Percentiles rank a stretch among this genome's conserved stretches.
Evolutionary conservation across 208 protist species (phyloP).

Genomic region (Leptomonas pyrrhocoris): DNA sequence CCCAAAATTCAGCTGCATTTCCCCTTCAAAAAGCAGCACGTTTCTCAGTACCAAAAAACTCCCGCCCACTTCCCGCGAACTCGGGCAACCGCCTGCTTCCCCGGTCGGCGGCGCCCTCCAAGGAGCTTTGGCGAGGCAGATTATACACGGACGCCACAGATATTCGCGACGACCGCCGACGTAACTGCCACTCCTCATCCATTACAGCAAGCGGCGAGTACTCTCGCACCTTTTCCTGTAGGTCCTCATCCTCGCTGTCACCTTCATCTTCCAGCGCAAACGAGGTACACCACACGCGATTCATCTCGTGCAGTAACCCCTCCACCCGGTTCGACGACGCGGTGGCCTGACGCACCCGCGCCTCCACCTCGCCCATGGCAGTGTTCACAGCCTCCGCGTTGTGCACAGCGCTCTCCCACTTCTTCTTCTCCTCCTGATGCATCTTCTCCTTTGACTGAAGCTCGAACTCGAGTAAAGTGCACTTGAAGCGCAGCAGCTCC

Average conservation of each 20-base stretch:
- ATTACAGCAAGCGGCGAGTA: not conserved
- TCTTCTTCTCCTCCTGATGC: slow-evolving; percentile 12
- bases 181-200: not conserved
- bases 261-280: slow-evolving; percentile 15
- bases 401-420: slow-evolving; percentile 17
- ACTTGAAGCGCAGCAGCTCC: slow-evolving; percentile 22
- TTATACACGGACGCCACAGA: not conserved
- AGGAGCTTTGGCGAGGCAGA: not conserved
- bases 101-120: not conserved
- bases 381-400: slow-evolving; percentile 8
- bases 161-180: not conserved
- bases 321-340: slow-evolving; percentile 14
- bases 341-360: slow-evolving; percentile 13
- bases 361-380: slow-evolving; percentile 25
- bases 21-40: not conserved
- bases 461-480: slow-evolving; percentile 25
- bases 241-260: slow-evolving; percentile 5
- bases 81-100: not conserved
- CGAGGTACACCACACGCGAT: slow-evolving; percentile 21
- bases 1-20: not conserved
- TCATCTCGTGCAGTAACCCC: slow-evolving; percentile 25
- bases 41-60: slow-evolving; percentile 5
- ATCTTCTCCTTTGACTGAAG: slow-evolving; percentile 15
- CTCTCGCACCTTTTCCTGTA: not conserved
- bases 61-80: not conserved